These are phyloP conservation scores for Dactylorhiza incarnata DNA, from an alignment of 106 monocot species.

Conservation along the genomic window DNA sequence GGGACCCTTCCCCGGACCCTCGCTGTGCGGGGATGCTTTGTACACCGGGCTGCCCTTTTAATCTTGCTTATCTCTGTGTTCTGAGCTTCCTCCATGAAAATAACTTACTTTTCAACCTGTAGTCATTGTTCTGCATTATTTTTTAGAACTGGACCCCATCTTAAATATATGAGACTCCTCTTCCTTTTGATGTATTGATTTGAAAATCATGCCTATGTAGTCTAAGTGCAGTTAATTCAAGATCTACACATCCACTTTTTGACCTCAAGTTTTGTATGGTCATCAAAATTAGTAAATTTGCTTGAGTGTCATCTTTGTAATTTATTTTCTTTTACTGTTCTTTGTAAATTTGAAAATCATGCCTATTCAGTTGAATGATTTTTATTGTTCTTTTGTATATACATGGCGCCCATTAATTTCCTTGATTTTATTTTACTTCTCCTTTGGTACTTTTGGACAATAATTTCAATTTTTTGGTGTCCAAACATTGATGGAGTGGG, in stretches of 20 bases:
- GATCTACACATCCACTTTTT: background rate
- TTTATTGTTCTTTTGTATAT: background rate
- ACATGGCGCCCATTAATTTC: background rate
- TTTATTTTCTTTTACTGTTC: constrained; percentile 7
- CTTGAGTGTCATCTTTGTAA: background rate
- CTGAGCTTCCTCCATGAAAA: too few relatives aligned
- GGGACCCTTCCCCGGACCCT: too few relatives aligned
- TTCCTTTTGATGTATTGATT: background rate
- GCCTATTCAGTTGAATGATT: background rate
- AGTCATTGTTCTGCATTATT: background rate
- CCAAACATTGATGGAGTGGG: constrained; percentile 61
- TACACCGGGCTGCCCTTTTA: too few relatives aligned
- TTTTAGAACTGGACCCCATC: background rate
- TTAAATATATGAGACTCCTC: background rate
- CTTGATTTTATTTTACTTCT: background rate
- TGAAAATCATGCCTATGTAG: background rate
- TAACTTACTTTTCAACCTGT: background rate
- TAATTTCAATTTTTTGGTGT: constrained; percentile 40
- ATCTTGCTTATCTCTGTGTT: too few relatives aligned
- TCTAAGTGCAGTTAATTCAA: background rate
- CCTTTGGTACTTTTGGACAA: constrained; percentile 4
- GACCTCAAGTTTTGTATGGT: background rate
- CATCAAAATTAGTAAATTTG: background rate
- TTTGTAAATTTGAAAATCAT: too few relatives aligned
- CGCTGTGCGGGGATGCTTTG: too few relatives aligned